Conservation (phyloP, 106 monocot genomes). For the Platanthera guangdongensis region DNA sequence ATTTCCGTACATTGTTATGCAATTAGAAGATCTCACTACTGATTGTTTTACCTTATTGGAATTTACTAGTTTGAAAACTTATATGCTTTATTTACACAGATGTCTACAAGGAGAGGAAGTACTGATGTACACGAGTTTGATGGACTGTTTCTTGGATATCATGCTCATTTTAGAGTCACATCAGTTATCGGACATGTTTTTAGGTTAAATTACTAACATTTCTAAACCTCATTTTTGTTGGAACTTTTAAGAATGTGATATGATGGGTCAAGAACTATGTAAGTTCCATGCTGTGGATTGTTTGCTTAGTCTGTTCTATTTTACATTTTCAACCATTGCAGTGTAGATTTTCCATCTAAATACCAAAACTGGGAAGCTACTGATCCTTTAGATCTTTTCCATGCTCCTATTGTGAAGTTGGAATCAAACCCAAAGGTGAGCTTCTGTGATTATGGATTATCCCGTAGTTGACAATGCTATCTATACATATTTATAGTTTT, state of each 20-base stretch:
- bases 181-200: slow-evolving; percentile 95
- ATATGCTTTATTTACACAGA: slow-evolving; percentile 23
- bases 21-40: background rate
- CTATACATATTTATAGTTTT: background rate
- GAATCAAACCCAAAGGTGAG: slow-evolving; percentile 92
- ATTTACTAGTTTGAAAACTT: slow-evolving; percentile 4
- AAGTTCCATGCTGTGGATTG: background rate
- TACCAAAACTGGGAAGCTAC: slow-evolving; percentile 91
- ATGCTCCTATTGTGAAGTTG: slow-evolving; percentile 68
- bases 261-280: background rate
- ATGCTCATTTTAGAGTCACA: slow-evolving; percentile 69
- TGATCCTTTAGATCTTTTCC: slow-evolving; percentile 84
- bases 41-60: background rate
- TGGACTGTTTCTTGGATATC: slow-evolving; percentile 56
- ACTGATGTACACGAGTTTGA: slow-evolving; percentile 96
- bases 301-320: background rate
- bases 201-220: slow-evolving; percentile 36
- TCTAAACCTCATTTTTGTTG: slow-evolving; percentile 3
- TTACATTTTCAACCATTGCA: slow-evolving; percentile 19
- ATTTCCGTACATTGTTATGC: background rate
- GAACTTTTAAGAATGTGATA: background rate
- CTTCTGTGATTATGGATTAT: slow-evolving; percentile 6
- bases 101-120: slow-evolving; percentile 73
- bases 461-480: background rate
- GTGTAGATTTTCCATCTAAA: slow-evolving; percentile 76